Base-by-base conservation (phyloP, 805 yeast species). In the Brettanomyces bruxellensis region DNA sequence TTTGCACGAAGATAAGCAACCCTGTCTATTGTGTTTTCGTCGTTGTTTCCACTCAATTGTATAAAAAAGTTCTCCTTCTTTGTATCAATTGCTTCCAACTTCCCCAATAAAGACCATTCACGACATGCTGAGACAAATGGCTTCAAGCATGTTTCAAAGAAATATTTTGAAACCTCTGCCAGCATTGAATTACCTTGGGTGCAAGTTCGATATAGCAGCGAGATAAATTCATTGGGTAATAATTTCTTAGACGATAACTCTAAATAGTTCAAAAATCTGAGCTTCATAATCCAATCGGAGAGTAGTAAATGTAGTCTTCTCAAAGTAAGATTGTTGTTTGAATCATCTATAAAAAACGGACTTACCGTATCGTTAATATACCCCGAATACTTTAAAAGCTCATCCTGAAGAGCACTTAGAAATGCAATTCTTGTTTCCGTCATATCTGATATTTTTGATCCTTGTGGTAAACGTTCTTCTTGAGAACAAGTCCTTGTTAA, bases 91-190 rank as follows among this genome's bases (percentile, higher is more conserved):
- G 12, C 37, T 37, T 45, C 63, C 13, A 88, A 57, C 44, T 75
- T 78, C 1, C 96, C 97, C 39, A 72, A 64, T 0, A 77, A 60
- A 2, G 88, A 58, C 97, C 97, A 91, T 39, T 70, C 69, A 37
- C 71, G 69, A 4, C 86, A 53, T 30, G 79, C 69, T 37, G 75
- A 78, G 46, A 71, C 72, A 58, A 86, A 87, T 1, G 95, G 87
- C 5, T 65, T 65, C 0, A 75, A 62, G 3, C 78, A 68, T 30
- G 69, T 68, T 3, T 59, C 45, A 46, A 80, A 75, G 22, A 85
- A 64, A 4, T 62, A 53, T 0, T 44, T 40, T 0, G 87, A 67
- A 12, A 79, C 55, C 0, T 58, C 51, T 34, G 68, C 56, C 2
- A 88, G 69, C 4, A 68, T 50, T 7, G 58, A 51, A 57, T 91